Base-by-base conservation (phyloP, 306 rosid species). In the apple (Malus domestica) region DNA sequence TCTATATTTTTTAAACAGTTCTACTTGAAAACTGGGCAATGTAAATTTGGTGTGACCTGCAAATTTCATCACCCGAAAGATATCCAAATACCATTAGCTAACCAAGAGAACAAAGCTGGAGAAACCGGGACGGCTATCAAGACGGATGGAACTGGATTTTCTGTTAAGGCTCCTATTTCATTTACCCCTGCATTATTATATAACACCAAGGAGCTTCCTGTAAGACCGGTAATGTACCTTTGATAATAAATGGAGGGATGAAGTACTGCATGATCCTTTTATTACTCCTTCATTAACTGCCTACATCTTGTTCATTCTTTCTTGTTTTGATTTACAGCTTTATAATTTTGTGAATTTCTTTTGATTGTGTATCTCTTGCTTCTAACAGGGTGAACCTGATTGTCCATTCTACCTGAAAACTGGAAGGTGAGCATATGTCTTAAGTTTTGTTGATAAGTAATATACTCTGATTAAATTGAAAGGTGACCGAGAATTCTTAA, bases 351-450 rank as follows among this genome's bases (percentile, higher is more conserved):
- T 57, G 19, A 67, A 79, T 67, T 78, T 77, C 55, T 38, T 79
- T 46, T 74, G 63, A 79, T 49, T 20, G 33, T 74, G 30, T 82
- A 49, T 86, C 20, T 45, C 42, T 57, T 78, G 12, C 81, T 89
- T 78, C 66, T 74, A 74, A 83, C 96, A 95, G 98, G 93, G 93
- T 70, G 97, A 92, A 85, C 91, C 88, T 62, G 97, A 95, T 85
- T 95, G 98, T 73, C 97, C 98, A 76, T 95, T 95, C 97, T 95
- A 95, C 92, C 82, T 95, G 89, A 95, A 95, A 88, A 95, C 97
- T 86, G 97, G 97, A 86, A 95, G 98, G 98, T 92, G 57, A 79
- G 35, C 72, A 27, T 78, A 60, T 75, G 72, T 52, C 29, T 40
- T 40, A 60, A 54, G 77, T 46, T 40, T 85, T 38, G 57, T 79